A percentile compares a stretch with the other conserved stretches of the same genome.
phyloP scores from a whole-genome alignment of 2,329 filamentous ascomycete genomes.

The Talaromyces sp. region DNA sequence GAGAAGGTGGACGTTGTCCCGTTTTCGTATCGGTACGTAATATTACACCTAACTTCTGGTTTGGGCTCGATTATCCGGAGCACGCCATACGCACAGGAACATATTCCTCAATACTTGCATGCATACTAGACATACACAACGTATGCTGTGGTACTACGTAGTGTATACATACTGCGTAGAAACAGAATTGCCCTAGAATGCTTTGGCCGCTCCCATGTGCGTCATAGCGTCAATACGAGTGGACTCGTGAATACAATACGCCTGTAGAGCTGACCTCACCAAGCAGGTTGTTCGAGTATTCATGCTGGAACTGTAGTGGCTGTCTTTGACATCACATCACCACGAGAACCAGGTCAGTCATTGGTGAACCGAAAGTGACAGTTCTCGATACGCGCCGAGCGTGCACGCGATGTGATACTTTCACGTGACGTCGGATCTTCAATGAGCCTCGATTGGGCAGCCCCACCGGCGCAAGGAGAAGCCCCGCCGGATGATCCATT shows the following conservation, averaged over 20 bases:
- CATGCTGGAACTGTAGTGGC: neutral
- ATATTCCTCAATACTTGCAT: neutral
- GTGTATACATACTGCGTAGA: neutral
- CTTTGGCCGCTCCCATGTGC: neutral
- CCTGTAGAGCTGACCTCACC: neutral
- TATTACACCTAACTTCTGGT: neutral
- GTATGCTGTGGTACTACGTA: too few relatives aligned
- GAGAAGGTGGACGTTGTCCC: neutral
- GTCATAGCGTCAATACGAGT: neutral
- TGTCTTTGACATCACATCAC: too few relatives aligned
- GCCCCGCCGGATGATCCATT: neutral
- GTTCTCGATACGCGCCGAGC: neutral
- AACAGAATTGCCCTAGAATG: neutral
- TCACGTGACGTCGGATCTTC: constrained; percentile 2
- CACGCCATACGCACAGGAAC: neutral
- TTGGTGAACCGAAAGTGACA: neutral
- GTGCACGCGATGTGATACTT: neutral
- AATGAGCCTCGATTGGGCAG: constrained; percentile 3
- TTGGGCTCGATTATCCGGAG: neutral
- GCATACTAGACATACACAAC: too few relatives aligned
- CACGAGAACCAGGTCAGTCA: neutral
- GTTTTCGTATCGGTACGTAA: neutral
- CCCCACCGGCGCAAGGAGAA: neutral
- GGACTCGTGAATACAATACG: neutral
- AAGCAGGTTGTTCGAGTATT: neutral